phyloP scores from a whole-genome alignment of 1,284 basidiomycete genomes.

The Sutorius eximius region DNA sequence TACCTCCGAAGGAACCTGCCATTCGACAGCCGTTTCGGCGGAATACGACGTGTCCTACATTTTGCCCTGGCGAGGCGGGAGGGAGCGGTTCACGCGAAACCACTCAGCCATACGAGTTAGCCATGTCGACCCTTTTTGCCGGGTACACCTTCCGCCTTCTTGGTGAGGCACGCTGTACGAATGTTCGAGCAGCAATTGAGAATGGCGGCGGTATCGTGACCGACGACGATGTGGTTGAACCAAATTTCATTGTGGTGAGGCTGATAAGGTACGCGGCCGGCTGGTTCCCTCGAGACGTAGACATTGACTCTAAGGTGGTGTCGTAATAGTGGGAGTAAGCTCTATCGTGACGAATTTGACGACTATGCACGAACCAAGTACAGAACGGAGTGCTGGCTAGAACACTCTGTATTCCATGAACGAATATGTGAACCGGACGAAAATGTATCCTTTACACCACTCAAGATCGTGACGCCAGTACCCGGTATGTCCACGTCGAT shows the following conservation, averaged over 20 bases:
- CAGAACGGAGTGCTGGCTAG: conserved; percentile 82
- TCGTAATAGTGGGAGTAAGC: conserved; percentile 56
- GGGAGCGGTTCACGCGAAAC: conserved; percentile 14
- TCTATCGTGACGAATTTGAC: conserved; percentile 55
- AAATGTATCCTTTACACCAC: conserved; percentile 62
- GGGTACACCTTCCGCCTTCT: conserved; percentile 56
- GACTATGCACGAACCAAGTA: conserved; percentile 49
- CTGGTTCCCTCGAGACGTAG: not conserved
- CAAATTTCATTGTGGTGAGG: conserved; percentile 67
- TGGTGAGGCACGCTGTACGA: conserved; percentile 60
- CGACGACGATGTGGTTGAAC: conserved; percentile 45
- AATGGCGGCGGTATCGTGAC: conserved; percentile 51
- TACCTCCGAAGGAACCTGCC: conserved; percentile 24
- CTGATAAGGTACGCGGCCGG: conserved; percentile 55
- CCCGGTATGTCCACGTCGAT: conserved; percentile 39
- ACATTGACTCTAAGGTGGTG: not conserved
- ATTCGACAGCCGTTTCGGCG: conserved; percentile 52
- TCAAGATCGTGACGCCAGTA: conserved; percentile 53
- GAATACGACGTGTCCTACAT: conserved; percentile 29
- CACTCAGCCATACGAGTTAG: not conserved
- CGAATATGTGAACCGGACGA: conserved; percentile 59
- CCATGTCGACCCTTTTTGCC: conserved; percentile 43
- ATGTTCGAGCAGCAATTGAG: conserved; percentile 58
- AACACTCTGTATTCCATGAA: conserved; percentile 70
- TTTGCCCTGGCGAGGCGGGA: conserved; percentile 20